Conservation (phyloP, 2,329 filamentous ascomycete genomes). For the Penicillium sp. region DNA sequence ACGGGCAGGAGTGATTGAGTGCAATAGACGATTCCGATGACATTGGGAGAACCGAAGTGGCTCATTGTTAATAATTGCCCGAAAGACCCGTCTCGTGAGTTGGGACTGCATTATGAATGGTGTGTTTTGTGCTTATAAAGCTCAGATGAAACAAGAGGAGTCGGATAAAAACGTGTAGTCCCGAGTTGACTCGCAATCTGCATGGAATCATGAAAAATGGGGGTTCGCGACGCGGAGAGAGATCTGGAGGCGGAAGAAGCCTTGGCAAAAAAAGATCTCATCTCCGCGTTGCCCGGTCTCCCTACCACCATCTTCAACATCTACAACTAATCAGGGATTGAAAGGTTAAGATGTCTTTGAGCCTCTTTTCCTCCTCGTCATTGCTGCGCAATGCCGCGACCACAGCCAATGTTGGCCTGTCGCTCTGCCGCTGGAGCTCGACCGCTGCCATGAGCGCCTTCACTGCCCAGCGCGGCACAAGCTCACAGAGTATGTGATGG, state of each 20-base stretch:
- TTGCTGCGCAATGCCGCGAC: conserved; percentile 24
- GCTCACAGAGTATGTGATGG: conserved; percentile 21
- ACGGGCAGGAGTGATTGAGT: conserved; percentile 31
- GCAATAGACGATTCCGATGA: conserved; percentile 32
- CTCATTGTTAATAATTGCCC: conserved; percentile 45
- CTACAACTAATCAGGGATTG: not conserved
- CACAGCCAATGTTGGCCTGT: conserved; percentile 20
- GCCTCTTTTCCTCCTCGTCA: conserved; percentile 27
- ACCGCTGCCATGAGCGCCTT: conserved; percentile 30
- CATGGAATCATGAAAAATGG: conserved; percentile 1
- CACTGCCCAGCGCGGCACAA: conserved; percentile 23
- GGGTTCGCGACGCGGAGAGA: conserved; percentile 24
- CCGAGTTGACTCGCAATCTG: not conserved
- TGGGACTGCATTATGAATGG: conserved; percentile 43
- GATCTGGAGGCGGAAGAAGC: conserved; percentile 22
- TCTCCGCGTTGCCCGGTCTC: conserved; percentile 16
- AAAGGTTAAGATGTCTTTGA: conserved; percentile 27
- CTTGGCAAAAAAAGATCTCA: conserved; percentile 35
- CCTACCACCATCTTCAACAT: conserved; percentile 1
- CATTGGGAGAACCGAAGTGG: conserved; percentile 43
- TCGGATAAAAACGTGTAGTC: not conserved
- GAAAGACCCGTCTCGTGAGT: conserved; percentile 45
- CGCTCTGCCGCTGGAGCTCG: conserved; percentile 36
- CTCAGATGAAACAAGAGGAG: not conserved
- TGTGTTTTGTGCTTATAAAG: not conserved